Conservation (phyloP, 139 green algal genomes). For the Edaphochlamys debaryana region DNA sequence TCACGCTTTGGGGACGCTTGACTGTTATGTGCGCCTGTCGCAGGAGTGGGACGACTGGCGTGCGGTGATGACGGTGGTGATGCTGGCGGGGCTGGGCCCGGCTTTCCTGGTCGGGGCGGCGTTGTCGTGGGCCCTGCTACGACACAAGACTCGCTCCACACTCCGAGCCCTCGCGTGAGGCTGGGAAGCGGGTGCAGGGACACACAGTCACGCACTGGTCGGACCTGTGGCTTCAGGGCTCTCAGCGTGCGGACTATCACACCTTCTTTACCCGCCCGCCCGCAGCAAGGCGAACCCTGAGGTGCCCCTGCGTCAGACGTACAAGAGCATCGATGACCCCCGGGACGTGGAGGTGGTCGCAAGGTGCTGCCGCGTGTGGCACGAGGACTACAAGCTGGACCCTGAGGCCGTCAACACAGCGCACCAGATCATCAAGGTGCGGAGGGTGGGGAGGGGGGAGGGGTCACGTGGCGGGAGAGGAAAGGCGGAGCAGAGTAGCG, state of each 20-base stretch:
- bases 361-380: background rate
- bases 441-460: too few relatives aligned
- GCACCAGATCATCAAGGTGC: background rate
- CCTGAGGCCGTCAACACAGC: background rate
- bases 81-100: too few relatives aligned
- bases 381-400: background rate
- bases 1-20: too few relatives aligned
- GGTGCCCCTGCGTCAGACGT: background rate
- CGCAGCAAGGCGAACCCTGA: conserved; percentile 8
- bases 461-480: too few relatives aligned
- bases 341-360: conserved; percentile 27
- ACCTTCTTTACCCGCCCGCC: background rate
- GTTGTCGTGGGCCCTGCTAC: background rate
- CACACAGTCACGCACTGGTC: too few relatives aligned
- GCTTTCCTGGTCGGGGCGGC: too few relatives aligned
- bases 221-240: too few relatives aligned
- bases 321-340: background rate
- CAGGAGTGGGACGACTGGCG: too few relatives aligned
- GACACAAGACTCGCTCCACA: background rate
- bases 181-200: background rate
- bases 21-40: background rate
- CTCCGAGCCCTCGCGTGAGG: conserved; percentile 21
- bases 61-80: too few relatives aligned
- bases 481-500: too few relatives aligned
- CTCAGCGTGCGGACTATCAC: too few relatives aligned